Evolutionary conservation across 768 basidiomycete genomes (phyloP).

Genomic region (Hygrocybe punicea): DNA sequence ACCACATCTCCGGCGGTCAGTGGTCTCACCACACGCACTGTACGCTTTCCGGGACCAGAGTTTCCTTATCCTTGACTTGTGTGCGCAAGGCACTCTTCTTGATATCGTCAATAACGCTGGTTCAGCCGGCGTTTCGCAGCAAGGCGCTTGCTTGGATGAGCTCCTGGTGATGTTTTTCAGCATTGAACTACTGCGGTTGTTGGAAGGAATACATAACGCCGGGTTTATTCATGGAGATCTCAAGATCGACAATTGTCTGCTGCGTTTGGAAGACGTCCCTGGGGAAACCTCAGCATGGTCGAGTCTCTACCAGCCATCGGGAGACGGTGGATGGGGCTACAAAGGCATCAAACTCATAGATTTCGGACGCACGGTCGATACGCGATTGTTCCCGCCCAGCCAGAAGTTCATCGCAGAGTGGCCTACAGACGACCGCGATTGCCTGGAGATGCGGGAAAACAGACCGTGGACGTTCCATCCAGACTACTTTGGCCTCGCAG

Average conservation of each 20-base stretch:
- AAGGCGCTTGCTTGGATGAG: constrained; percentile 84
- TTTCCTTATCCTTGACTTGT: constrained; percentile 82
- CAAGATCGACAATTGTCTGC: constrained; percentile 98
- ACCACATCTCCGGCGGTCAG: constrained; percentile 53
- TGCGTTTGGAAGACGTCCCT: constrained; percentile 82
- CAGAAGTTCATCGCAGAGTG: constrained; percentile 87
- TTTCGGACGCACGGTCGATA: constrained; percentile 95
- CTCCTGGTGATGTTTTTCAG: constrained; percentile 93
- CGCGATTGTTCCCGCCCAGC: constrained; percentile 67
- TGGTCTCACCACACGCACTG: constrained; percentile 74
- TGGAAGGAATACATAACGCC: constrained; percentile 75
- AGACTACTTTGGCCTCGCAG: constrained; percentile 95
- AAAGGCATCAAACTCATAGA: constrained; percentile 95
- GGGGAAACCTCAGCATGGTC: constrained; percentile 70
- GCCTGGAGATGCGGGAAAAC: constrained; percentile 82
- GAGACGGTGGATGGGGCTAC: constrained; percentile 77
- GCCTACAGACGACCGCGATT: constrained; percentile 87
- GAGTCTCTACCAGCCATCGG: constrained; percentile 69
- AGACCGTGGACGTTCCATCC: constrained; percentile 91
- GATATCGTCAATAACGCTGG: constrained; percentile 86
- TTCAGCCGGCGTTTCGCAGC: constrained; percentile 70
- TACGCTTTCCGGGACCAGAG: constrained; percentile 89
- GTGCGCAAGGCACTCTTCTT: constrained; percentile 88
- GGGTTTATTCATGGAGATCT: constrained; percentile 97
- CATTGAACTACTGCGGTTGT: constrained; percentile 77